A percentile compares a stretch with the other conserved stretches of the same genome.
These are phyloP conservation scores for Cercospora berteroae DNA, from an alignment of 2,329 filamentous ascomycete species.

Conservation along the genomic window DNA sequence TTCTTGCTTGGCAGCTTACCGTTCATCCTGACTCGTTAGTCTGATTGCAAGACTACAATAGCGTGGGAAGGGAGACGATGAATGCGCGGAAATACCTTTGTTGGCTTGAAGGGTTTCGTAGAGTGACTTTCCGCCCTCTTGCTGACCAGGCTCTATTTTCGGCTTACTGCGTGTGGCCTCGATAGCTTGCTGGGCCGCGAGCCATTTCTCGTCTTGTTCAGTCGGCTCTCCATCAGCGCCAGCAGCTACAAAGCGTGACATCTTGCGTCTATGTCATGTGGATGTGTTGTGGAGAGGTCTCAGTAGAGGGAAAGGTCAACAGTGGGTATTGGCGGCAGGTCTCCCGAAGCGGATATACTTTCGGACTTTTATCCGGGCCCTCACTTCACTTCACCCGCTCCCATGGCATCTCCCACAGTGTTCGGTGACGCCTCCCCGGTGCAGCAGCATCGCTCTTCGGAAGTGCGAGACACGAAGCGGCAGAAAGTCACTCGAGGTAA, in stretches of 20 bases:
- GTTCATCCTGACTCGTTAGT: constrained; percentile 31
- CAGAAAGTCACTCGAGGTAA: constrained; percentile 31
- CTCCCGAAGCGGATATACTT: background rate
- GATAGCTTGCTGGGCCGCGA: constrained; percentile 65
- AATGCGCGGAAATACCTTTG: constrained; percentile 57
- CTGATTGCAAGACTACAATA: background rate
- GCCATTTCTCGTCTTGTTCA: constrained; percentile 47
- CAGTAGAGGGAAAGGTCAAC: background rate
- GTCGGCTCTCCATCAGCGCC: constrained; percentile 45
- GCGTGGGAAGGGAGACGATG: background rate
- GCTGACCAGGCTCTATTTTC: constrained; percentile 51
- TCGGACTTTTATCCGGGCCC: background rate
- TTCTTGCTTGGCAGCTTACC: constrained; percentile 71
- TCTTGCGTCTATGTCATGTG: constrained; percentile 22
- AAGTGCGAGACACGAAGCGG: constrained; percentile 18
- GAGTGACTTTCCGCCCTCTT: constrained; percentile 60
- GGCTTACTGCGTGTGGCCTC: constrained; percentile 57
- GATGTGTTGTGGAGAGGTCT: background rate
- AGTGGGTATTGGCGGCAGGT: background rate
- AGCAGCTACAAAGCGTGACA: constrained; percentile 55
- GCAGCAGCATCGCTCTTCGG: constrained; percentile 1
- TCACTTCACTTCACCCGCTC: background rate
- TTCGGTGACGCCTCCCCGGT: background rate
- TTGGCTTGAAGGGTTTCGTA: constrained; percentile 78
- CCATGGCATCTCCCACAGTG: background rate